A percentile compares a stretch with the other conserved stretches of the same genome.
These are phyloP conservation scores for Neckera pumila DNA, from an alignment of 225 moss, liverwort and hornwort species.

Conservation along the genomic window DNA sequence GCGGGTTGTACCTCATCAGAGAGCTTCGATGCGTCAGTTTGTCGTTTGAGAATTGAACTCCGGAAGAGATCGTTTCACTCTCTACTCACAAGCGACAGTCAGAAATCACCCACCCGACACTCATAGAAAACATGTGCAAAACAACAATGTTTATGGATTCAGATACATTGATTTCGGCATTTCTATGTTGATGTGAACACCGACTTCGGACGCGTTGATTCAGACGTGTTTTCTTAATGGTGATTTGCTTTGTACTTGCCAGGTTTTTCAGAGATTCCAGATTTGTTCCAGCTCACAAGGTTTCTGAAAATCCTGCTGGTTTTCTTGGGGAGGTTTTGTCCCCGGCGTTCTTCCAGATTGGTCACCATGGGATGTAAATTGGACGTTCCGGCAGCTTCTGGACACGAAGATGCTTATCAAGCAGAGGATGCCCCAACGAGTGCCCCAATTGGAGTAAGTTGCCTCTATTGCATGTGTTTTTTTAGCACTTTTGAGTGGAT, in stretches of 20 bases:
- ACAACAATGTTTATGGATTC: not conserved
- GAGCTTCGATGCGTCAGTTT: not conserved
- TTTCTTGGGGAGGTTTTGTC: not conserved
- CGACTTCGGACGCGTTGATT: not conserved
- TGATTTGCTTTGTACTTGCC: not conserved
- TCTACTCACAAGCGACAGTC: no score
- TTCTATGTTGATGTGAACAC: not conserved
- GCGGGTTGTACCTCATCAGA: not conserved
- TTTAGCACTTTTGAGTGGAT: not conserved
- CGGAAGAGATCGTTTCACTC: not conserved
- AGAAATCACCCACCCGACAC: no score
- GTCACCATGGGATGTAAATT: not conserved
- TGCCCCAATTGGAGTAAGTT: not conserved
- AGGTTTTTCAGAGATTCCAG: not conserved
- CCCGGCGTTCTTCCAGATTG: constrained; percentile 1
- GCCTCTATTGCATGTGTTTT: not conserved
- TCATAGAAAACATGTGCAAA: not conserved
- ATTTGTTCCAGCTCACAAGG: not conserved
- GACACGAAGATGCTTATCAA: not conserved
- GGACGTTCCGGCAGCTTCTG: not conserved
- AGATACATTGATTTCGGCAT: not conserved
- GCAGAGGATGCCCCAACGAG: not conserved
- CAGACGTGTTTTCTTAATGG: not conserved
- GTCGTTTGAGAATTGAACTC: not conserved
- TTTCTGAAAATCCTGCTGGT: not conserved